Evolutionary conservation across 2,329 filamentous ascomycete species (phyloP), one percentile per base, ranked within the genome.

Genomic region (Fusarium protoensiforme): DNA sequence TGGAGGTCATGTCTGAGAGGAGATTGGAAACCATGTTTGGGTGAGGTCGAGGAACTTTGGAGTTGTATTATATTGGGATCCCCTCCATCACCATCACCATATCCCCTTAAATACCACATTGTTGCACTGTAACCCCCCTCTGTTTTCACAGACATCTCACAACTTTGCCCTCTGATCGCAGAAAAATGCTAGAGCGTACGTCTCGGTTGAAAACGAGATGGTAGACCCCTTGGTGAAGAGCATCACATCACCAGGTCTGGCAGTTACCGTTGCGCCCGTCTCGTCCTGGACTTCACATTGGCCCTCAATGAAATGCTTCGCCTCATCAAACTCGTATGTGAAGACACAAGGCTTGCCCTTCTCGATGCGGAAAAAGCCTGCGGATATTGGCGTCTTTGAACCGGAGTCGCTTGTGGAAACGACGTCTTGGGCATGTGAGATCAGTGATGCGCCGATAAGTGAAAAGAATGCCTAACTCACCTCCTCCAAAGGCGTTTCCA

Each of bases 1-100:
- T 74, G 35, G 57, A 73, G 27, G 13, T 73, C 4, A 74, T 74
- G 70, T 59, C 46, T 7, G 62, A 71, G 5, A 71, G 65, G 22
- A 57, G 33, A 2, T 14, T 73, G 7, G 72, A 73, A 8, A 74
- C 70, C 0, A 73, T 71, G 1, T 29, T 74, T 31, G 72, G 72
- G 20, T 73, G 41, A 70, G 16, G 6, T 35, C 0, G 5, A 14
- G 8, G 27, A 13, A 16, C 31, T 35, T 8, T 5, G 3, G 5
- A 10, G 14, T 16, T 14, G 2, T 16, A 20, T 16, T n/a, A n/a
- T n/a, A n/a, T n/a, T 14, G 4, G 18, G 3, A 53, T 53, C 7
- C 27, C 48, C 9, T 31, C 22, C 22, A 53, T 31, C 27, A 14
- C 6, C 14, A 18, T 24, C 24, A 24, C 24, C 24, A 24, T 24